These are phyloP conservation scores for Byssoonygena ceratinophila DNA, from an alignment of 2,329 filamentous ascomycete species.

Conservation along the genomic window DNA sequence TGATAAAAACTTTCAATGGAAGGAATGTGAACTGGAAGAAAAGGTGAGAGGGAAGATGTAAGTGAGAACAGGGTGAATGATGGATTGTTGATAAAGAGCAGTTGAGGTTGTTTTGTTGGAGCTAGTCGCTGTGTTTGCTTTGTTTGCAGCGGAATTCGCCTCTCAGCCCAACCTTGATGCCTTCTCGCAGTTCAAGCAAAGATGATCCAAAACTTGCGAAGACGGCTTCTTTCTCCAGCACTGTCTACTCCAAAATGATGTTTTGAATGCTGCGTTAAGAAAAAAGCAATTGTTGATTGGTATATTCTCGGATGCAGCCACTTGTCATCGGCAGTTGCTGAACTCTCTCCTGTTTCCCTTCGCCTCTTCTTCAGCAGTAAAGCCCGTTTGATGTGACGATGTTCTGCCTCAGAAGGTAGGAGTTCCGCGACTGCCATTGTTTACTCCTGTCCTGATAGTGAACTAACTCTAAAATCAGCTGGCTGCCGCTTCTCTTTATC, in stretches of 20 bases:
- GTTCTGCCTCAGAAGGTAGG: slow-evolving; percentile 58
- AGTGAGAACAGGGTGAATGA: slow-evolving; percentile 5
- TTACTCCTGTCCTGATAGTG: background rate
- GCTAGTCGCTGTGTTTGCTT: slow-evolving; percentile 3
- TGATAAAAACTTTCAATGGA: background rate
- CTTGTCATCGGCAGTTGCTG: background rate
- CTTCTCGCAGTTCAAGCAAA: background rate
- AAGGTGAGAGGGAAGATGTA: background rate
- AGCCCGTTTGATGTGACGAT: slow-evolving; percentile 24
- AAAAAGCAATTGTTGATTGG: background rate
- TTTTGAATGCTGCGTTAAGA: background rate
- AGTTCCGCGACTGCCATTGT: background rate
- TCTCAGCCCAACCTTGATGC: background rate
- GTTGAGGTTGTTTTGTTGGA: slow-evolving; percentile 3
- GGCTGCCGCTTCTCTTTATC: slow-evolving; percentile 79
- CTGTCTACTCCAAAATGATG: background rate
- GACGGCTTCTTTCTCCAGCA: background rate
- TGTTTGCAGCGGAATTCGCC: slow-evolving; percentile 9
- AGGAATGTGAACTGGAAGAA: background rate
- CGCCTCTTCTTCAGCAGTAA: background rate
- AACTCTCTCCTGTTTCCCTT: background rate
- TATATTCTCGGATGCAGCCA: background rate
- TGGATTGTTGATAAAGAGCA: slow-evolving; percentile 6
- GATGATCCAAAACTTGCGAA: background rate
- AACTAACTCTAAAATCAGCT: slow-evolving; percentile 42